Base-by-base conservation (phyloP, 495 filamentous ascomycete species). In the Zalerion maritima region DNA sequence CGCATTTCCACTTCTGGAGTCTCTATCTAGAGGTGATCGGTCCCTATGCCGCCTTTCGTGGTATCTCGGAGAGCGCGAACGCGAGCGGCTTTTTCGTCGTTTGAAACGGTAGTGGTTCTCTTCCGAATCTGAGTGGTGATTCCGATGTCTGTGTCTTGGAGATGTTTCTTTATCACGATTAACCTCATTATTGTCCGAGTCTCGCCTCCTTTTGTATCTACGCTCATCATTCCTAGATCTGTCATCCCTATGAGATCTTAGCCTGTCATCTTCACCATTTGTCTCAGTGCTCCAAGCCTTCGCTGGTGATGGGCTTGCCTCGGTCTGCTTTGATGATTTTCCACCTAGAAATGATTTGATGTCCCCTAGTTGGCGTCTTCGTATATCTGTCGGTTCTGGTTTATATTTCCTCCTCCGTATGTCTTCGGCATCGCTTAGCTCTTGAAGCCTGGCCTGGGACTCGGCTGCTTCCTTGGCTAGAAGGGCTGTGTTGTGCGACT, bases 401-500 rank as follows among this genome's bases (percentile, higher is more conserved):
- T 54, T 52, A n/a, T 46, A 31, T 34, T 43, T 58, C 32, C 46
- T 48, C 26, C 53, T 41, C 36, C 53, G 58, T 21, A 38, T 45
- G 24, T 54, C 49, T 18, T 59, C 56, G 6, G 49, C 53, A 21
- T 51, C 46, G 14, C 55, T 57, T 15, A 65, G 47, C 16, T 54
- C 42, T 20, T 58, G 50, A 9, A 71, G 54, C 17, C 58, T 62
- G 26, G 41, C 48, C 26, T 62, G 56, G 6, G 61, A 50, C 57
- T 60, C 73, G 45, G 36, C 70, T 21, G 75, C 72, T 47, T 96
- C 87, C 39, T 78, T 93, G 0, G 75, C 81, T 22, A 77, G 69
- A 31, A 94, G 60, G 4, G 84, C 79, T 8, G 81, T 70, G 67
- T 97, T 97, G 52, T 97, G 89, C 29, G 41, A 81, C 36, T 89